Evolutionary conservation across 805 yeast genomes (phyloP), one percentile per base, ranked within the genome.

Genomic region (Pichia pseudocactophila): DNA sequence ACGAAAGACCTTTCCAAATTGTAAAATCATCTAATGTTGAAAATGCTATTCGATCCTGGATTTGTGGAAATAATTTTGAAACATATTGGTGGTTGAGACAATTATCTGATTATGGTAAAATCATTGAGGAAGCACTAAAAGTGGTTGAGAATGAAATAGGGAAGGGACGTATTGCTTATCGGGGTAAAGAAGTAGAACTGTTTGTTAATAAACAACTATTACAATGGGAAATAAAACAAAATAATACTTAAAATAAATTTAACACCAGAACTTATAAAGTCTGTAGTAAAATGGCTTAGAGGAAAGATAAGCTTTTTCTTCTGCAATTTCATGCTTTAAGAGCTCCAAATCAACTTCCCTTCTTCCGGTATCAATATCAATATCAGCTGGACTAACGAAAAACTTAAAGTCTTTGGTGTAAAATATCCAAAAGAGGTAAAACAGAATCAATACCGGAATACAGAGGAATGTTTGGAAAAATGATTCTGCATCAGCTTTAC

Each of bases 391-490:
- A 36, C 67, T 66, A 45, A 71, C 58, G 52, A 67, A 69, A 15
- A 65, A 55, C 7, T 22, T 27, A 55, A 58, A 70, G 72, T 71
- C 48, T 71, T 22, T 22, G 25, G 25, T 22, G 8, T 22, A 22
- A 8, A 22, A 22, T 8, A 22, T 6, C 25, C 25, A 22, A 22
- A 22, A 22, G 8, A 22, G 25, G 8, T 22, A 22, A 22, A 76
- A 72, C 2, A 61, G 73, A 30, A 84, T 41, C 33, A 81, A 66
- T 37, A 83, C 72, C 15, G 85, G 84, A 45, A 70, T 68, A 11
- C 86, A 76, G 51, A 85, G 65, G 61, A 79, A 84, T 19, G 74
- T 65, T 56, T 71, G 64, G 68, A 85, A 85, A 70, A 85, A 85
- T 36, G 52, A 62, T 32, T 61, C 52, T 8, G 85, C 83, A 56